These are phyloP conservation scores for Mallotus repandus DNA, from an alignment of 441 rosid genomes.

Conservation along the genomic window DNA sequence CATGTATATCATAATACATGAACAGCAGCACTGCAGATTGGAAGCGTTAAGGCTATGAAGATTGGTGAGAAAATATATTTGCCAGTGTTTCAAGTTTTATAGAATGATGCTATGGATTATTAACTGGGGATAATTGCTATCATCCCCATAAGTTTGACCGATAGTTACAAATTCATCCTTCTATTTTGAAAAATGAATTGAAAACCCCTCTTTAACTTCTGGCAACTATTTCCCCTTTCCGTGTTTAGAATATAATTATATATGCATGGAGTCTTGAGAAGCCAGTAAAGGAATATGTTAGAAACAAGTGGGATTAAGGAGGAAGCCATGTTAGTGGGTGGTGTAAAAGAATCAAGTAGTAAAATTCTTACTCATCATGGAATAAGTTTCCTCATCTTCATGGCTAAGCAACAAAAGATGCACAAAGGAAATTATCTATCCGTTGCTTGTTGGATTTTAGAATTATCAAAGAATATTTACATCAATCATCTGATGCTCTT, in stretches of 20 bases:
- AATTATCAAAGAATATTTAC: slow-evolving; percentile 12
- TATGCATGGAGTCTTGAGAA: slow-evolving; percentile 8
- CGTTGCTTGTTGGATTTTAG: slow-evolving; percentile 20
- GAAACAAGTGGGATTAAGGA: slow-evolving; percentile 18
- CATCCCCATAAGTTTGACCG: no score
- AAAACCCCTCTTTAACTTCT: no score
- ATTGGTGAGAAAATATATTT: slow-evolving; percentile 12
- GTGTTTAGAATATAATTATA: no score
- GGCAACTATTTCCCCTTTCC: no score
- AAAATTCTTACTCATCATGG: slow-evolving; percentile 25
- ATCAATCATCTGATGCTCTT: background rate
- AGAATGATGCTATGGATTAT: background rate
- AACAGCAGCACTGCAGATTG: background rate
- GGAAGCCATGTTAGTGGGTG: slow-evolving; percentile 20
- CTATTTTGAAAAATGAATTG: no score
- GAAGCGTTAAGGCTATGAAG: slow-evolving; percentile 4
- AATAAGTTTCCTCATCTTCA: slow-evolving; percentile 30
- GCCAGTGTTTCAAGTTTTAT: slow-evolving; percentile 15
- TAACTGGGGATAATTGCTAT: background rate
- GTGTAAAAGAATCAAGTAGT: slow-evolving; percentile 21
- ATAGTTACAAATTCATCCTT: no score
- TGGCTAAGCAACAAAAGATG: slow-evolving; percentile 29
- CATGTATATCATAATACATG: slow-evolving; percentile 22
- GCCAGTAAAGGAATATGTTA: slow-evolving; percentile 20
- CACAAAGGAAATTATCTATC: slow-evolving; percentile 19